These are phyloP conservation scores for Ehretia macrophylla DNA, from an alignment of 257 asterid genomes.

Conservation along the genomic window DNA sequence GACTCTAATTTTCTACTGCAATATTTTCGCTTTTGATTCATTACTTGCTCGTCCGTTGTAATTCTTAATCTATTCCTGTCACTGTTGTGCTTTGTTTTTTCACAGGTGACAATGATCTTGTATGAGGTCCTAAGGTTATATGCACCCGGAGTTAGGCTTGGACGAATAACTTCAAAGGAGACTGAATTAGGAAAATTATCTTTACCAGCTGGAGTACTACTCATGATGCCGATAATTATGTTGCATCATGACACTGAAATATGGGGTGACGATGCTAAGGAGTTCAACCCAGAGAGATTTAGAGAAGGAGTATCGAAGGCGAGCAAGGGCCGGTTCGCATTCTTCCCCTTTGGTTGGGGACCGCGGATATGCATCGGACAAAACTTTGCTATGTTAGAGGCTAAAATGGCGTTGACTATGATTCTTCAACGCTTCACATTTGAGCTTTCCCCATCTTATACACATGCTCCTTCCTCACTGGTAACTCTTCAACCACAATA, in stretches of 20 bases:
- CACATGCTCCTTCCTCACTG: conserved; percentile 20
- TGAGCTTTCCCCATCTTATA: conserved; percentile 23
- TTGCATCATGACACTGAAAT: conserved; percentile 22
- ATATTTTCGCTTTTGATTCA: too few species aligned
- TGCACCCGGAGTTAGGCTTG: conserved; percentile 11
- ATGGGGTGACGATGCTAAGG: conserved; percentile 29
- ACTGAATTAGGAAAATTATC: conserved; percentile 17
- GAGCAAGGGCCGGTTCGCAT: conserved; percentile 18
- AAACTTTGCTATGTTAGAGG: conserved; percentile 22
- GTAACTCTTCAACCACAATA: conserved; percentile 16
- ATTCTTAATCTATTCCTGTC: background rate
- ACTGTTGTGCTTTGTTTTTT: background rate
- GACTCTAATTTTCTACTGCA: too few species aligned
- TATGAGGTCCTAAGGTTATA: conserved; percentile 28
- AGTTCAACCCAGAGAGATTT: conserved; percentile 31
- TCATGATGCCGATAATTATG: conserved; percentile 13
- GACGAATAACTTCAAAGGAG: conserved; percentile 6
- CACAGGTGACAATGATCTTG: conserved; percentile 24
- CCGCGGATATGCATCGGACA: conserved; percentile 30
- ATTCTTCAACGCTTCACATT: conserved; percentile 21
- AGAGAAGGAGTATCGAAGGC: conserved; percentile 19
- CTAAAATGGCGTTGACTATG: conserved; percentile 25
- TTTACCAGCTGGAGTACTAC: conserved; percentile 18
- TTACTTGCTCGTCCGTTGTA: too few species aligned
- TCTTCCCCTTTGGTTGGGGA: conserved; percentile 28